Evolutionary conservation across 306 rosid genomes (phyloP).

Genomic region (Cucurbita pepo): DNA sequence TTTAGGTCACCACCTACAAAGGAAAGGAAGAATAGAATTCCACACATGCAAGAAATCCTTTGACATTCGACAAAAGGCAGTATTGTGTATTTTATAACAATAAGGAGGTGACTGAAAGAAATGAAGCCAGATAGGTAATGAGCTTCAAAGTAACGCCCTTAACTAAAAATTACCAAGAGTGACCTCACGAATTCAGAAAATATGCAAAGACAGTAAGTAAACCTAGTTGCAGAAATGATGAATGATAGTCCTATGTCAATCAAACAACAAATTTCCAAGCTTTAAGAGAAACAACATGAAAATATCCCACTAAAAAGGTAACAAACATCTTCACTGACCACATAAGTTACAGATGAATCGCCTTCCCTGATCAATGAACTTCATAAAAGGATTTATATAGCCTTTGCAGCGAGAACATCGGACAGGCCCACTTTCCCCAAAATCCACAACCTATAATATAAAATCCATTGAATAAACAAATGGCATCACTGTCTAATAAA

Average conservation of each 20-base stretch:
- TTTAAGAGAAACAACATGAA: conserved; percentile 9
- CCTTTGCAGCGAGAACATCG: conserved; percentile 98
- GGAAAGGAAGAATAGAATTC: background rate
- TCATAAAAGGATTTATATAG: conserved; percentile 94
- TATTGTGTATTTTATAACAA: background rate
- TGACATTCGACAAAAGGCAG: background rate
- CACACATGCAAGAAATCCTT: background rate
- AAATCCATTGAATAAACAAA: background rate
- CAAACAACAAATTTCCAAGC: background rate
- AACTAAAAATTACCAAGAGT: background rate
- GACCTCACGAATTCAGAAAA: background rate
- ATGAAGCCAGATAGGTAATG: background rate
- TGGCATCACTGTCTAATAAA: too few relatives aligned
- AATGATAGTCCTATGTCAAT: background rate
- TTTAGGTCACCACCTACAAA: background rate
- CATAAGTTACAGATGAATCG: conserved; percentile 87
- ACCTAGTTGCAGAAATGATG: background rate
- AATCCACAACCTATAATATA: conserved; percentile 70
- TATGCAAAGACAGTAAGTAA: background rate
- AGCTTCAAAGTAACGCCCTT: background rate
- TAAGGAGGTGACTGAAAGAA: background rate
- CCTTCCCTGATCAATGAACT: conserved; percentile 91
- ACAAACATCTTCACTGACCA: conserved; percentile 45
- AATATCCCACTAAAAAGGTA: background rate
- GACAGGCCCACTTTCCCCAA: conserved; percentile 97